These are phyloP conservation scores for Sistotremastrum niveocremeum DNA, from an alignment of 768 basidiomycete genomes.

Conservation along the genomic window DNA sequence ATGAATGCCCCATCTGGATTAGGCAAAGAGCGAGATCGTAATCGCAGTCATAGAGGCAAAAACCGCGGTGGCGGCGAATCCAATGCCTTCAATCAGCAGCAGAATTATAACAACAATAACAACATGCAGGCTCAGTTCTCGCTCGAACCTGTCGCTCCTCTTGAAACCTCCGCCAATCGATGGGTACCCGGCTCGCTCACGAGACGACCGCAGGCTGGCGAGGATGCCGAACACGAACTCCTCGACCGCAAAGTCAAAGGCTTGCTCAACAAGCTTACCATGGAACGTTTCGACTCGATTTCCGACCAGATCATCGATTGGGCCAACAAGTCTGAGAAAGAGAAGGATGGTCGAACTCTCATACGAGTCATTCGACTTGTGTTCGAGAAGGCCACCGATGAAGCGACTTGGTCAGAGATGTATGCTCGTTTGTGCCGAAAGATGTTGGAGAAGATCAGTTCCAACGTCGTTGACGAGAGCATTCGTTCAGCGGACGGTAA, in stretches of 20 bases:
- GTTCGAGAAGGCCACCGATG: slow-evolving; percentile 96
- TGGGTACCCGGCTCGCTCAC: slow-evolving; percentile 47
- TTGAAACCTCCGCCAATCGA: slow-evolving; percentile 67
- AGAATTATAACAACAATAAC: slow-evolving; percentile 41
- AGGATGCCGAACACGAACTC: slow-evolving; percentile 60
- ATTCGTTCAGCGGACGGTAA: slow-evolving; percentile 72
- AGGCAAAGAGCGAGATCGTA: slow-evolving; percentile 37
- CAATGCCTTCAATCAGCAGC: slow-evolving; percentile 40
- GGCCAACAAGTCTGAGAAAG: slow-evolving; percentile 88
- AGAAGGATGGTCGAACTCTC: slow-evolving; percentile 86
- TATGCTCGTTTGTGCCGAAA: slow-evolving; percentile 90
- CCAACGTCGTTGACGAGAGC: slow-evolving; percentile 78
- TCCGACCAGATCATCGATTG: slow-evolving; percentile 89
- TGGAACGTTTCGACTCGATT: slow-evolving; percentile 94
- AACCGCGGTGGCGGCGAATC: slow-evolving; percentile 70
- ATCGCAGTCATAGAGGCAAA: slow-evolving; percentile 31
- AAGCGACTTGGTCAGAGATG: slow-evolving; percentile 94
- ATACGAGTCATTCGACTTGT: slow-evolving; percentile 94
- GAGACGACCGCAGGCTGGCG: slow-evolving; percentile 25
- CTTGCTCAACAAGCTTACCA: slow-evolving; percentile 89
- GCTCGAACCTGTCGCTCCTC: slow-evolving; percentile 58
- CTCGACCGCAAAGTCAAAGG: slow-evolving; percentile 89
- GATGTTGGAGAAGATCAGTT: slow-evolving; percentile 89
- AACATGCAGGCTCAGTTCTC: slow-evolving; percentile 3
- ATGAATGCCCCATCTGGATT: slow-evolving; percentile 20